phyloP scores from a whole-genome alignment of 345 rosid genomes.

The Pugionium cornutum region DNA sequence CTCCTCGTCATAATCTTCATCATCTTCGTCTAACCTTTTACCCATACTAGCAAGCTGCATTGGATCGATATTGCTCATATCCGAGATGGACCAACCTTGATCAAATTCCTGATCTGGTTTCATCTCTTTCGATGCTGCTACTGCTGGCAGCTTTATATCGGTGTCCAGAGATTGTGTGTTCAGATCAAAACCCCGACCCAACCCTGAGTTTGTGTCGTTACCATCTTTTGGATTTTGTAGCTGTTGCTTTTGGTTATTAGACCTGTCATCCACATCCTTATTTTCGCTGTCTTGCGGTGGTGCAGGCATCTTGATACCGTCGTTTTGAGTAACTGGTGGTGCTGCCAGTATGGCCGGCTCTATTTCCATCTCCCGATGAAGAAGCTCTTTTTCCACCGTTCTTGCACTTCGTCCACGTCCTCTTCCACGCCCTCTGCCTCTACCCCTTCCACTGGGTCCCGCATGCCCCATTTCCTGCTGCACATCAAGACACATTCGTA shows the following conservation, averaged over 20 bases:
- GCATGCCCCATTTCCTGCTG: slow-evolving; percentile 73
- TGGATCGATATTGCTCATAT: slow-evolving; percentile 82
- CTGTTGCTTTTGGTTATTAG: slow-evolving; percentile 38
- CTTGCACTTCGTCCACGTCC: slow-evolving; percentile 84
- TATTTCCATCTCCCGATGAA: slow-evolving; percentile 60
- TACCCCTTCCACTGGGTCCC: slow-evolving; percentile 76
- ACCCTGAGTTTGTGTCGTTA: slow-evolving; percentile 40
- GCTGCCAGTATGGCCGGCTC: slow-evolving; percentile 46
- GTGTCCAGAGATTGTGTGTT: slow-evolving; percentile 59
- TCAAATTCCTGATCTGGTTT: slow-evolving; percentile 44
- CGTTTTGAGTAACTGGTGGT: slow-evolving; percentile 10
- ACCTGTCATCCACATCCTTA: slow-evolving; percentile 21
- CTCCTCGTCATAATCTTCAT: slow-evolving; percentile 89
- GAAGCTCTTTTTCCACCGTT: slow-evolving; percentile 59
- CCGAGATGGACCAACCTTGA: slow-evolving; percentile 91
- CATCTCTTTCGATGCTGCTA: slow-evolving; percentile 23
- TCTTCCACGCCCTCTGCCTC: slow-evolving; percentile 95
- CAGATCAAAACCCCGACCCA: slow-evolving; percentile 40
- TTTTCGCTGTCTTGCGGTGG: slow-evolving; percentile 24
- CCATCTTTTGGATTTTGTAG: slow-evolving; percentile 42
- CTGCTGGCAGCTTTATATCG: slow-evolving; percentile 48
- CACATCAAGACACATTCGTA: slow-evolving; percentile 16
- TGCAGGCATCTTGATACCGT: slow-evolving; percentile 14
- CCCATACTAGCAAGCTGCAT: slow-evolving; percentile 71
- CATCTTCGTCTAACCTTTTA: slow-evolving; percentile 75